Base-by-base conservation (phyloP, 352 stramenopile species). In the Pythium phragmitis region DNA sequence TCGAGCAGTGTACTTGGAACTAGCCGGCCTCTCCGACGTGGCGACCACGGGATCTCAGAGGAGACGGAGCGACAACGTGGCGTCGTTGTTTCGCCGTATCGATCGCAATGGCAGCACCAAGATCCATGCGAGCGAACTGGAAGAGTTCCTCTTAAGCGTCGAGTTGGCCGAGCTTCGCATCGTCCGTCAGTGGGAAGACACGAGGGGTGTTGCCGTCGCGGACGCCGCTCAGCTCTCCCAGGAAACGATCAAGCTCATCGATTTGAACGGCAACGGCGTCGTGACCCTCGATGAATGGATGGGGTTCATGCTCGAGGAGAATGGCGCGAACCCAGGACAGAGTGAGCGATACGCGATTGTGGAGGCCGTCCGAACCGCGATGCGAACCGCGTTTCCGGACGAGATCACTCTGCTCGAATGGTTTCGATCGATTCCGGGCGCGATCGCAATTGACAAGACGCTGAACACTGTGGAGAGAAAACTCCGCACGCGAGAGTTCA, bases 401-500 rank as follows among this genome's bases (percentile, higher is more conserved):
- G 54, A 72, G 28, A 56, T 30, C 30, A 48, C 16, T 28, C 65
- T 91, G 21, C 16, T 75, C 2, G 21, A 14, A 1, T 91, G 82
- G 85, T 88, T 93, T 33, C 74, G 63, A 16, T 43, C 37, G 0
- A 65, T 93, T 8, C 53, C 78, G 6, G 80, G 82, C 0, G 51
- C 63, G 7, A 75, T 88, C 7, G 16, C 41, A 42, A 47, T 41
- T 17, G 33, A 60, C 4, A 63, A 57, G 9, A 48, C 21, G 16
- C 23, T 52, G 6, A 39, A 64, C 19, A 16, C 28, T 11, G 37
- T 12, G 21, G 62, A 78, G 39, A 68, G 63, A 43, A 88, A 88
- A 68, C 56, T 93, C 36, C 79, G 85, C 6, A 63, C 79, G 4
- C 59, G 60, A 8, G 85, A 89, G 26, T 81, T 91, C 43, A 89